phyloP scores from a whole-genome alignment of 2,329 filamentous ascomycete species.

The Clarireedia homoeocarpa region DNA sequence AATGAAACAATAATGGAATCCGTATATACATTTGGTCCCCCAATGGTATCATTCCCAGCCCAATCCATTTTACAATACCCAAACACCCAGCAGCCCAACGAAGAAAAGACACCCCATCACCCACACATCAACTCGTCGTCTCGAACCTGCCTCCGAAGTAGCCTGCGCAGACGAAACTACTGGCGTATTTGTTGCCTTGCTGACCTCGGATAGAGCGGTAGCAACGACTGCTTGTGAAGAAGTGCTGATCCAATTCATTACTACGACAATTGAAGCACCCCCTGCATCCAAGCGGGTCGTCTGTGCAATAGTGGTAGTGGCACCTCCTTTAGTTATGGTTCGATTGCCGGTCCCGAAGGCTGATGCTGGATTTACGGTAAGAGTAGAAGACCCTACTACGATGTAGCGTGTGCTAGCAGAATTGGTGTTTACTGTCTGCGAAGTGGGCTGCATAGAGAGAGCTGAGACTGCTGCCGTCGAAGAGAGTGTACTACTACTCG shows the following conservation, averaged over 20 bases:
- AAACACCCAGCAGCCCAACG: not conserved
- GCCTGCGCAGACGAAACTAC: not conserved
- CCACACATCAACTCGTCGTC: not conserved
- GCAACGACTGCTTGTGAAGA: not conserved
- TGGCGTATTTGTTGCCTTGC: not conserved
- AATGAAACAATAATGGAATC: not conserved
- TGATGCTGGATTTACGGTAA: not conserved
- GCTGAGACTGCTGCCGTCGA: not conserved
- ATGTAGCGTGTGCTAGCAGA: not conserved
- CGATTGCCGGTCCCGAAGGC: not conserved
- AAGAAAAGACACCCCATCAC: not conserved
- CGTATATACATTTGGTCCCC: not conserved
- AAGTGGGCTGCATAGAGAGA: not conserved
- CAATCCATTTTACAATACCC: not conserved
- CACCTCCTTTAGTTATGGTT: not conserved
- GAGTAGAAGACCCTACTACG: not conserved
- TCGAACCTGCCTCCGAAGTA: not conserved
- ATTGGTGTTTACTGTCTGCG: not conserved
- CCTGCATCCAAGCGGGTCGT: not conserved
- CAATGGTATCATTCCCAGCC: not conserved
- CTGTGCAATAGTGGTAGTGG: not conserved
- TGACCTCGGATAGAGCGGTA: not conserved
- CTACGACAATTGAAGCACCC: not conserved
- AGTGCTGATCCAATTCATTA: slow-evolving; percentile 2
- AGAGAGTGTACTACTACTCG: not conserved